A percentile compares a stretch with the other conserved stretches of the same genome.
phyloP scores from a whole-genome alignment of 2,329 filamentous ascomycete species.

The Fusarium algeriense region DNA sequence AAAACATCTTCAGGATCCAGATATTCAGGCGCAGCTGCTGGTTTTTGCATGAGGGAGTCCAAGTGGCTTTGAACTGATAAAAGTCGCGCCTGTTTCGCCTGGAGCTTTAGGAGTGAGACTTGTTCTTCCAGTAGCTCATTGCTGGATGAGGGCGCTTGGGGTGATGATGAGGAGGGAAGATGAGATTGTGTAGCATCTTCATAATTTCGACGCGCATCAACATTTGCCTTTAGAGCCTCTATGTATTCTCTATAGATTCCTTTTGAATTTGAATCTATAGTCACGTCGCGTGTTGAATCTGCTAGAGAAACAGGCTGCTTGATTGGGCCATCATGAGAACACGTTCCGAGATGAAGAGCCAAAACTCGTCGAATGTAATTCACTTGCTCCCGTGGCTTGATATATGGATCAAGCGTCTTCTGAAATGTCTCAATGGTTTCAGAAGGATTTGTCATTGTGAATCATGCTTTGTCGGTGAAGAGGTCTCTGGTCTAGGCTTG shows the following conservation, averaged over 20 bases:
- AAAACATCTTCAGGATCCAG: constrained; percentile 65
- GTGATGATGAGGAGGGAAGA: constrained; percentile 33
- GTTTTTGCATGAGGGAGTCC: constrained; percentile 63
- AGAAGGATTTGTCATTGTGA: constrained; percentile 50
- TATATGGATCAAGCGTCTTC: constrained; percentile 62
- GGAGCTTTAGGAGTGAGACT: constrained; percentile 63
- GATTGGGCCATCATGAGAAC: constrained; percentile 58
- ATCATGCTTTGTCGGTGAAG: constrained; percentile 31
- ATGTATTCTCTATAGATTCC: constrained; percentile 68
- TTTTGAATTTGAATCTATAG: constrained; percentile 54
- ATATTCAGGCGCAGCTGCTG: constrained; percentile 63
- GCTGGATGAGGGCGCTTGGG: constrained; percentile 27
- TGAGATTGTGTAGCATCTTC: constrained; percentile 51
- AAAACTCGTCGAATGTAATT: constrained; percentile 68
- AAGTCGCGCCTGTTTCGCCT: constrained; percentile 65
- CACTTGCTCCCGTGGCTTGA: constrained; percentile 69
- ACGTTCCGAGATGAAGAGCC: constrained; percentile 65
- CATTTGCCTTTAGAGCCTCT: constrained; percentile 64
- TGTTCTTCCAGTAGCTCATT: constrained; percentile 61
- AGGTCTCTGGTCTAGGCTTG: constrained; percentile 9
- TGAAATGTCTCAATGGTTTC: constrained; percentile 55
- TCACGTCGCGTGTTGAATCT: constrained; percentile 54
- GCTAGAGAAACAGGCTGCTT: constrained; percentile 63
- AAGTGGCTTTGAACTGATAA: constrained; percentile 64
- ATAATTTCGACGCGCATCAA: constrained; percentile 64